Conservation (phyloP, 441 rosid genomes). For the Cnidoscolus chayamansa region DNA sequence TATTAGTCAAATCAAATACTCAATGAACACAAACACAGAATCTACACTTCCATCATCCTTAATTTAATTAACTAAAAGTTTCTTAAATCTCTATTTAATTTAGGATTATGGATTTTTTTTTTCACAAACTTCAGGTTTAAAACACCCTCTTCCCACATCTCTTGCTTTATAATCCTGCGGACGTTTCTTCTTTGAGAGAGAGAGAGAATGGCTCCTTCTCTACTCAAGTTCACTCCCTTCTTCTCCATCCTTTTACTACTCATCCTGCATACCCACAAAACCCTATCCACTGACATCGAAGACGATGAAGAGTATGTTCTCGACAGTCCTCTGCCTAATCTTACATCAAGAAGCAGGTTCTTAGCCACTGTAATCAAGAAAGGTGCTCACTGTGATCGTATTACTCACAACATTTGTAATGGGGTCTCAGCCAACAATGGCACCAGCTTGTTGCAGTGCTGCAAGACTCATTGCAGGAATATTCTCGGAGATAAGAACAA, state of each 20-base stretch:
- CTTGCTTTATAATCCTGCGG: slow-evolving; percentile 18
- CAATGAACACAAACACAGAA: not conserved
- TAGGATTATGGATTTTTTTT: slow-evolving; percentile 16
- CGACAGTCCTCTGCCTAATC: slow-evolving; percentile 34
- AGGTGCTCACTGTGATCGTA: slow-evolving; percentile 42
- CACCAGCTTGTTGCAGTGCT: slow-evolving; percentile 52
- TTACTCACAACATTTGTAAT: slow-evolving; percentile 43
- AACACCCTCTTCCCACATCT: slow-evolving; percentile 20
- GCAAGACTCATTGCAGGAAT: slow-evolving; percentile 76
- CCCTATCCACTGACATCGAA: slow-evolving; percentile 25
- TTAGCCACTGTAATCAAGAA: slow-evolving; percentile 39
- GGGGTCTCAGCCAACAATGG: slow-evolving; percentile 65
- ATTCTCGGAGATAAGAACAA: slow-evolving; percentile 56
- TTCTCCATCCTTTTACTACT: slow-evolving; percentile 27
- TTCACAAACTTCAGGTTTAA: slow-evolving; percentile 18
- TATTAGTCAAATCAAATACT: not conserved
- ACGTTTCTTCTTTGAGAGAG: not conserved
- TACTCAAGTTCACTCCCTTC: slow-evolving; percentile 29
- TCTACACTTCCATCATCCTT: not conserved
- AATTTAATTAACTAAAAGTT: too few species aligned
- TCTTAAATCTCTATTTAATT: too few species aligned
- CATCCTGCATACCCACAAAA: slow-evolving; percentile 24
- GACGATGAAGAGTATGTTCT: slow-evolving; percentile 48
- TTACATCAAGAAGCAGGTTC: slow-evolving; percentile 45
- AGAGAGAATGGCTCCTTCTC: slow-evolving; percentile 29